Conservation (phyloP, 1,139 yeast genomes). For the Debaryomycetaceae sp. region DNA sequence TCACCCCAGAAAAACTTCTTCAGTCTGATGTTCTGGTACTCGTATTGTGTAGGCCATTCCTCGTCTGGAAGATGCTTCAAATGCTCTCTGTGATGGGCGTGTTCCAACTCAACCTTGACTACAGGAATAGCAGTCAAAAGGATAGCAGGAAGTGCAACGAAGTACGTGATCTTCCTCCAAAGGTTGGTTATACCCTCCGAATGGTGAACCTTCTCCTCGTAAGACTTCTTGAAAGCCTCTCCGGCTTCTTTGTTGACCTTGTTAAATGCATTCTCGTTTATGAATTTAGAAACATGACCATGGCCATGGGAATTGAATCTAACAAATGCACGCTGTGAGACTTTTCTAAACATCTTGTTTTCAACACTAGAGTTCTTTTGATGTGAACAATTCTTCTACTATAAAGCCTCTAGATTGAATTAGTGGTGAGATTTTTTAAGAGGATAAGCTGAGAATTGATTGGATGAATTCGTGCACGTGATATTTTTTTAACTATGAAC, state of each 20-base stretch:
- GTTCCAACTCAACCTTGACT: conserved; percentile 76
- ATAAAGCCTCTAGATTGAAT: conserved; percentile 2
- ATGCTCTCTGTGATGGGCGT: conserved; percentile 87
- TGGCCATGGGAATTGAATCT: conserved; percentile 44
- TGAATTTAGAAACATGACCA: conserved; percentile 39
- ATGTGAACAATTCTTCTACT: conserved; percentile 1
- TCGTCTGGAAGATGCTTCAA: conserved; percentile 73
- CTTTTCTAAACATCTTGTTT: conserved; percentile 32
- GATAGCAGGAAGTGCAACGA: conserved; percentile 81
- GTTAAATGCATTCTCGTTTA: conserved; percentile 39
- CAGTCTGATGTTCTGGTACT: conserved; percentile 83
- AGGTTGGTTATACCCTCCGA: conserved; percentile 69
- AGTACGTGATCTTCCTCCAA: conserved; percentile 83
- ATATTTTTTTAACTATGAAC: neutral
- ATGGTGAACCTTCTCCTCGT: conserved; percentile 70
- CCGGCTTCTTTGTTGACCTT: conserved; percentile 41
- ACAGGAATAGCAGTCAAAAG: conserved; percentile 76
- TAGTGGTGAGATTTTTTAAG: conserved; percentile 11
- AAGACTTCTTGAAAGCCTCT: conserved; percentile 38
- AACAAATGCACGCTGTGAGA: conserved; percentile 38
- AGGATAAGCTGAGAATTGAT: conserved; percentile 1
- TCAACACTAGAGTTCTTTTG: neutral
- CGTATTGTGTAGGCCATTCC: conserved; percentile 90
- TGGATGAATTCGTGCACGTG: neutral
- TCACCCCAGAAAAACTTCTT: conserved; percentile 97